phyloP scores from a whole-genome alignment of 2,329 filamentous ascomycete genomes.

The Trichoderma sp. region DNA sequence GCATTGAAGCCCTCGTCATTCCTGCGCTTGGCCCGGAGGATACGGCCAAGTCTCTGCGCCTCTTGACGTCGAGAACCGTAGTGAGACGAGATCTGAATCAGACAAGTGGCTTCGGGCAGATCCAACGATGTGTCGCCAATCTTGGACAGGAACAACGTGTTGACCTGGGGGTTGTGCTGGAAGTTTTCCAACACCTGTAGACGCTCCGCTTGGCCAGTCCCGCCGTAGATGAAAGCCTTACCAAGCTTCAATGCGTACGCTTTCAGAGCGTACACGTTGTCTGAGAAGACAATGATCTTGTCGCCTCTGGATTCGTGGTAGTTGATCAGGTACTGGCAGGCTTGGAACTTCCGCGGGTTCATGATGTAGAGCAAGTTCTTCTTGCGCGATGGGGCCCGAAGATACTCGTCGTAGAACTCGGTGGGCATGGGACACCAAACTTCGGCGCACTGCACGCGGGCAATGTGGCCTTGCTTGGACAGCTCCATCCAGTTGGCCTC shows the following conservation, averaged over 20 bases:
- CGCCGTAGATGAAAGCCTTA: conserved; percentile 90
- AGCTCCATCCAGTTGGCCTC: conserved; percentile 99
- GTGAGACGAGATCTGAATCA: conserved; percentile 97
- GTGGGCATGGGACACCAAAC: conserved; percentile 99
- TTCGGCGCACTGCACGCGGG: conserved; percentile 94
- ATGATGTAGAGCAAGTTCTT: conserved; percentile 77
- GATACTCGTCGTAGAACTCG: conserved; percentile 95
- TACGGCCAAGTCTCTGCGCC: conserved; percentile 88
- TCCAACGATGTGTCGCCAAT: conserved; percentile 99
- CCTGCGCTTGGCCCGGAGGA: conserved; percentile 89
- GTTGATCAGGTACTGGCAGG: conserved; percentile 96
- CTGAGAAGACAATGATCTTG: conserved; percentile 97
- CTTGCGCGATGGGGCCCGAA: conserved; percentile 63
- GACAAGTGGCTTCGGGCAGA: conserved; percentile 90
- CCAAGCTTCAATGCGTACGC: conserved; percentile 80
- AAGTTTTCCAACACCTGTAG: conserved; percentile 90
- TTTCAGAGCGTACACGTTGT: conserved; percentile 91
- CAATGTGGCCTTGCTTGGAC: conserved; percentile 94
- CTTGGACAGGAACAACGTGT: conserved; percentile 94
- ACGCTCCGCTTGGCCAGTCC: conserved; percentile 82
- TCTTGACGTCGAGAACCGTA: conserved; percentile 97
- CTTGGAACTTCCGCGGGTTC: conserved; percentile 97
- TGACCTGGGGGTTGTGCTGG: conserved; percentile 85
- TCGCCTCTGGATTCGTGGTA: conserved; percentile 94
- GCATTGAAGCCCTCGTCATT: conserved; percentile 99